Base-by-base conservation (phyloP, 2,329 filamentous ascomycete genomes). In the Pseudocercospora pini-densiflorae region DNA sequence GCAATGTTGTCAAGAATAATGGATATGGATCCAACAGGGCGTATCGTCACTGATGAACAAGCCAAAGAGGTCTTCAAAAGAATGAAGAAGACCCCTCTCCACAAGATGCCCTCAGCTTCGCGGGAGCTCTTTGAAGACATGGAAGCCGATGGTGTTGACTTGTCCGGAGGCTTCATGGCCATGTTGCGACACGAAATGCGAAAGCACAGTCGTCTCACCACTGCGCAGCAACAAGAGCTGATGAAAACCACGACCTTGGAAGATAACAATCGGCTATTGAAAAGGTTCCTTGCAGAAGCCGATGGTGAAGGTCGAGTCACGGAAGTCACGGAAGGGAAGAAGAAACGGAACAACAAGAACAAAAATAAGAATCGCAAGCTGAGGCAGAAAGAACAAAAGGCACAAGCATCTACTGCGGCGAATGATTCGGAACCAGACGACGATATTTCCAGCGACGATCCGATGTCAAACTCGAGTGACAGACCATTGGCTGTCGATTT, bases 351-450 rank as follows among this genome's bases (percentile, higher is more conserved):
- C 29, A 58, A 59, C 12, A 43, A 63, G 24, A 59, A 63, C 54
- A 62, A 62, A 49, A 62, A 59, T 54, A 63, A 63, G 54, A 63
- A 63, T 49, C 53, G 61, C 21, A 59, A 59, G 27, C 19, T 59
- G 45, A 63, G 36, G 53, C 36, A 59, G 53, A 63, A 63, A n/a
- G 53, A 47, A 14, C n/a, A 54, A n/a, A 63, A 31, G n/a, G 27
- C 45, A 21, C 21, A 19, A 23, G 45, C n/a, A 5, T 4, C 45
- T 49, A 14, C 33, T 36, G 12, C 33, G 1, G n/a, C 21, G n/a
- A 23, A 49, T 49, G 45, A 23, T 6, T 2, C 9, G 10, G 14
- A 12, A 3, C 23, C 45, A 21, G n/a, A 49, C 12, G n/a, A 49
- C n/a, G 21, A 23, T 12, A 8, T 2, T 1, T 8, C n/a, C n/a